Base-by-base conservation (phyloP, 164 flowering plant genomes). In the Vitis vinifera region DNA sequence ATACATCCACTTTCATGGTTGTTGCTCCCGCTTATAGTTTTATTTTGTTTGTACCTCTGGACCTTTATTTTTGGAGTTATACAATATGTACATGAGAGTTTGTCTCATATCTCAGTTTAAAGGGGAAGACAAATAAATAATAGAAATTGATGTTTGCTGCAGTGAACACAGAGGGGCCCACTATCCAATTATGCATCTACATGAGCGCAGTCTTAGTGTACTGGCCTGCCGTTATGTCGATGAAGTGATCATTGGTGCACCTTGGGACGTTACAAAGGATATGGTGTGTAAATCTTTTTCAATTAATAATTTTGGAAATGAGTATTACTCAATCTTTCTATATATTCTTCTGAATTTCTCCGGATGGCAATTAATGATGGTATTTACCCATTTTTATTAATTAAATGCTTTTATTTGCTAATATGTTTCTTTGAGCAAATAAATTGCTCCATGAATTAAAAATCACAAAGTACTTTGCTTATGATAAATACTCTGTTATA, bases 201-300 rank as follows among this genome's bases (percentile, higher is more conserved):
- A 89, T 75, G 96, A 89, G 66, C 90, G 96, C 37, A 86, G 93
- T 73, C 91, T 91, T 59, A 85, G 97, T 70, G 93, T 91, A 14
- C 81, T 91, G 65, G 97, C 87, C 61, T 91, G 97, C 77, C 93
- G 93, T 12, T 88, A 89, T 76, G 97, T 91, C 70, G 97, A 91
- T 84, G 97, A 91, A 76, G 87, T 91, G 62, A 87, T 91, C 72
- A 89, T 91, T 59, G 97, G 93, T 50, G 91, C 97, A 61, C 97
- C 97, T 57, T 86, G 91, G 93, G 88, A 82, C 73, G 80, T 91
- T 50, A 77, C 93, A 4, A 82, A 81, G 49, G 97, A 91, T 78
- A 77, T 91, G 97, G 96, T 90, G 55, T 16, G 88, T 75, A 30
- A 66, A 44, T 37, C 12, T 29, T 61, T 53, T 15, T 29, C 4